Conservation (phyloP, 768 basidiomycete species). For the Hydnomerulius pinastri region DNA sequence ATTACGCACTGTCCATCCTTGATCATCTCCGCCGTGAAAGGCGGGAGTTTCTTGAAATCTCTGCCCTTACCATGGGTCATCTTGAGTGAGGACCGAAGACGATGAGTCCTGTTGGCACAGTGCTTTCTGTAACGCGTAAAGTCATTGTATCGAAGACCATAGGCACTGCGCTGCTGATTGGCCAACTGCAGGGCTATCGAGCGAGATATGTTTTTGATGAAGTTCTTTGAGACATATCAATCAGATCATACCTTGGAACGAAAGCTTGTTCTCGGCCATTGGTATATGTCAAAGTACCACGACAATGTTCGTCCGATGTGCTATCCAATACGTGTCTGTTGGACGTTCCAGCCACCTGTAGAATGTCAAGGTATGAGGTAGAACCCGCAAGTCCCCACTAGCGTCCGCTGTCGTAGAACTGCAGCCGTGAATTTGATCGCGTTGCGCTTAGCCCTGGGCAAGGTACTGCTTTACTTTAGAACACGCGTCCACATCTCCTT, state of each 20-base stretch:
- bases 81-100: constrained; percentile 80
- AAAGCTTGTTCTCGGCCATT: constrained; percentile 30
- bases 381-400: constrained; percentile 10
- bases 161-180: constrained; percentile 88
- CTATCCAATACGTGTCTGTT: not conserved
- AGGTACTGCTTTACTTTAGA: constrained; percentile 12
- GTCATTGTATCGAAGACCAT: constrained; percentile 91
- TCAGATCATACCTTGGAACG: constrained; percentile 43
- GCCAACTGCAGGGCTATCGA: constrained; percentile 75
- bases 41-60: constrained; percentile 84
- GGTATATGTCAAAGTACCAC: not conserved
- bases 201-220: constrained; percentile 4
- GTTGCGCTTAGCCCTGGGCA: constrained; percentile 9
- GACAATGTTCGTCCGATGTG: not conserved
- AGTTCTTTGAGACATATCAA: not conserved
- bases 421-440: constrained; percentile 5
- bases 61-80: constrained; percentile 87
- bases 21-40: constrained; percentile 64
- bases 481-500: constrained; percentile 19
- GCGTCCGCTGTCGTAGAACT: not conserved
- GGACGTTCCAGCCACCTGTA: not conserved
- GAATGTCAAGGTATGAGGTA: constrained; percentile 17
- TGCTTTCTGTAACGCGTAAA: constrained; percentile 90
- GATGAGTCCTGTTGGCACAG: constrained; percentile 88
- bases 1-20: constrained; percentile 81